A percentile compares a stretch with the other conserved stretches of the same genome.
phyloP scores from a whole-genome alignment of 2,329 filamentous ascomycete species.

The Hypoxylon sp. region DNA sequence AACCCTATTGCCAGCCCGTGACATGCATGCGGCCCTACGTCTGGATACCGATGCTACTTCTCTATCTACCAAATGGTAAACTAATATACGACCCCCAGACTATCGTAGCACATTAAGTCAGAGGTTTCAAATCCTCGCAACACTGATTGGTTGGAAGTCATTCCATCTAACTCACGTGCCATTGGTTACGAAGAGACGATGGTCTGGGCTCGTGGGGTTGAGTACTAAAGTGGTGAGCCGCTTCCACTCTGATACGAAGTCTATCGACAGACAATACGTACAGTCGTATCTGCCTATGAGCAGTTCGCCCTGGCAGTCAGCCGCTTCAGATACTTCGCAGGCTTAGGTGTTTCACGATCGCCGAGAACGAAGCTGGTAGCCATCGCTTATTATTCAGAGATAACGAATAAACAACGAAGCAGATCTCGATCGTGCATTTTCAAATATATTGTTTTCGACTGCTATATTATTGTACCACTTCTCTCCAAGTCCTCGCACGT shows the following conservation, averaged over 20 bases:
- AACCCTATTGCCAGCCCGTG: conserved; percentile 14
- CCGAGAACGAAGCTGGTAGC: not conserved
- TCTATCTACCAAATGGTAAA: conserved; percentile 17
- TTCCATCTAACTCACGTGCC: conserved; percentile 10
- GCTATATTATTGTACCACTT: not conserved
- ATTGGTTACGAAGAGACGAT: conserved; percentile 11
- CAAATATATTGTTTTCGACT: not conserved
- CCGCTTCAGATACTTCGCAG: not conserved
- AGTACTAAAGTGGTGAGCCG: conserved; percentile 10
- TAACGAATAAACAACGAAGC: not conserved
- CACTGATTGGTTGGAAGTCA: conserved; percentile 10
- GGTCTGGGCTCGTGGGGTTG: conserved; percentile 5
- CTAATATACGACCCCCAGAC: conserved; percentile 20
- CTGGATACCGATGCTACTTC: conserved; percentile 6
- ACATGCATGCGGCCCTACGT: conserved; percentile 26
- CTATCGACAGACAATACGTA: conserved; percentile 1
- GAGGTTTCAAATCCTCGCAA: conserved; percentile 13
- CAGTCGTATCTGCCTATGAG: not conserved
- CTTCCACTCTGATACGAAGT: conserved; percentile 3
- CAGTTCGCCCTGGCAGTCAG: not conserved
- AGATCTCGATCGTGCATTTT: not conserved
- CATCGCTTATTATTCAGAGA: not conserved
- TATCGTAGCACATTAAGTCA: conserved; percentile 6
- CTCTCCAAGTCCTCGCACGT: not conserved
- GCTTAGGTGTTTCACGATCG: not conserved